These are phyloP conservation scores for Letharia columbiana DNA, from an alignment of 495 filamentous ascomycete genomes.

Conservation along the genomic window DNA sequence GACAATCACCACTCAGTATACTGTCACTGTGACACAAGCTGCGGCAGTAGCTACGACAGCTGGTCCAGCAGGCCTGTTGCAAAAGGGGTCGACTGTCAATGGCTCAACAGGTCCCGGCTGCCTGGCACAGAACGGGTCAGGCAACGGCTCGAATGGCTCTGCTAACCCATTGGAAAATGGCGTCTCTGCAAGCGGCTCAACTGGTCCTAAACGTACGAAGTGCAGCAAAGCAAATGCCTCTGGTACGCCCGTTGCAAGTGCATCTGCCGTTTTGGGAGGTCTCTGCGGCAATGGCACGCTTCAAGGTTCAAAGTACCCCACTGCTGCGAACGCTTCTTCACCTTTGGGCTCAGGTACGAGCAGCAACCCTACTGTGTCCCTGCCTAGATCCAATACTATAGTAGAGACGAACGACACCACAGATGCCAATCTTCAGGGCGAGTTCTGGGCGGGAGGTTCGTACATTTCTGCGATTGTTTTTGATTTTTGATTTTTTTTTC, in stretches of 20 bases:
- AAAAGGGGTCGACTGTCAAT: background rate
- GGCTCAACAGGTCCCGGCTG: background rate
- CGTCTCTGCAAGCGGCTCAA: background rate
- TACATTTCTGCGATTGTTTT: no score
- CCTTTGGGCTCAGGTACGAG: background rate
- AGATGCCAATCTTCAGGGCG: conserved; percentile 7
- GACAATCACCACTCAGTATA: conserved; percentile 11
- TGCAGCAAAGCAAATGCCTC: conserved; percentile 4
- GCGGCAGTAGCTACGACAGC: background rate
- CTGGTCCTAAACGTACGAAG: background rate
- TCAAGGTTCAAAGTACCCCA: background rate
- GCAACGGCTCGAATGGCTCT: background rate
- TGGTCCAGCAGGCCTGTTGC: background rate
- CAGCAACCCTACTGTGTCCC: background rate
- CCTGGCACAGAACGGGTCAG: background rate
- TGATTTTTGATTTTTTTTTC: no score
- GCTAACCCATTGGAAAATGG: background rate
- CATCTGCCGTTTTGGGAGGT: background rate
- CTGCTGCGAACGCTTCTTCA: background rate
- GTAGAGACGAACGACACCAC: background rate
- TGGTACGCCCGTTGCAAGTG: conserved; percentile 1
- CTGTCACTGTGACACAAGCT: conserved; percentile 15
- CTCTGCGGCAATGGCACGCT: conserved; percentile 5
- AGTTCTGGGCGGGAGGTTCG: conserved; percentile 19
- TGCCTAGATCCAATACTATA: background rate